Conservation (phyloP, 2,329 filamentous ascomycete genomes). For the Ophiostoma montium region DNA sequence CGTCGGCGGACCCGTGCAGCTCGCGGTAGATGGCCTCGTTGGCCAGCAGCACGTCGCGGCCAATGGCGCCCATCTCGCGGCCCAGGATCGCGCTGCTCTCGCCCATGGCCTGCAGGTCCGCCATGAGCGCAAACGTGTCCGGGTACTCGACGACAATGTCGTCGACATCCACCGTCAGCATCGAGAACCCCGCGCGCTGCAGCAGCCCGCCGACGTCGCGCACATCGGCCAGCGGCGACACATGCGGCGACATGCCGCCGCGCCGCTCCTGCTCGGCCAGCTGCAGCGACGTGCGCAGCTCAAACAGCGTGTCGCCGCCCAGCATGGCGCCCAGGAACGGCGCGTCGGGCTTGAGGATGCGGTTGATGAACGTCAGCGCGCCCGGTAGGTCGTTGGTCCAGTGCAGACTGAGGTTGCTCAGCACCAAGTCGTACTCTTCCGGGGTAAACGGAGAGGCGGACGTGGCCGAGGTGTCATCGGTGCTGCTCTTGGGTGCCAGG, state of each 20-base stretch:
- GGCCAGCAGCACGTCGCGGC: slow-evolving; percentile 72
- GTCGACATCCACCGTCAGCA: slow-evolving; percentile 93
- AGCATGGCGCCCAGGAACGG: slow-evolving; percentile 96
- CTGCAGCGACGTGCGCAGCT: slow-evolving; percentile 85
- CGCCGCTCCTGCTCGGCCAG: slow-evolving; percentile 79
- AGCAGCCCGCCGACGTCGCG: slow-evolving; percentile 80
- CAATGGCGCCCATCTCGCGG: slow-evolving; percentile 66
- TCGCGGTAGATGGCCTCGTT: slow-evolving; percentile 78
- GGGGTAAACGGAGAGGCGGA: slow-evolving; percentile 40
- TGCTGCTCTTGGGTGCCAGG: background rate
- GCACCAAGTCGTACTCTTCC: slow-evolving; percentile 72
- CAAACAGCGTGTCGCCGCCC: slow-evolving; percentile 84
- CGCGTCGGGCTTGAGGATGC: slow-evolving; percentile 72
- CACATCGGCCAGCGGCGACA: slow-evolving; percentile 85
- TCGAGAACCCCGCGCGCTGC: slow-evolving; percentile 79
- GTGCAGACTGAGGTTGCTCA: slow-evolving; percentile 81
- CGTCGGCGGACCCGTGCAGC: slow-evolving; percentile 71
- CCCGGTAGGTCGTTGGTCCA: slow-evolving; percentile 97
- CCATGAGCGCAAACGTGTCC: slow-evolving; percentile 78
- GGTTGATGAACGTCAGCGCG: slow-evolving; percentile 71
- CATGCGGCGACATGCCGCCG: slow-evolving; percentile 82
- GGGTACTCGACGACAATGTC: slow-evolving; percentile 95
- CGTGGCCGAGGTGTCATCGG: background rate
- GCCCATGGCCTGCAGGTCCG: slow-evolving; percentile 90
- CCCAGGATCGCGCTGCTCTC: slow-evolving; percentile 81